These are phyloP conservation scores for Fusarium continuum DNA, from an alignment of 2,329 filamentous ascomycete genomes.

Conservation along the genomic window DNA sequence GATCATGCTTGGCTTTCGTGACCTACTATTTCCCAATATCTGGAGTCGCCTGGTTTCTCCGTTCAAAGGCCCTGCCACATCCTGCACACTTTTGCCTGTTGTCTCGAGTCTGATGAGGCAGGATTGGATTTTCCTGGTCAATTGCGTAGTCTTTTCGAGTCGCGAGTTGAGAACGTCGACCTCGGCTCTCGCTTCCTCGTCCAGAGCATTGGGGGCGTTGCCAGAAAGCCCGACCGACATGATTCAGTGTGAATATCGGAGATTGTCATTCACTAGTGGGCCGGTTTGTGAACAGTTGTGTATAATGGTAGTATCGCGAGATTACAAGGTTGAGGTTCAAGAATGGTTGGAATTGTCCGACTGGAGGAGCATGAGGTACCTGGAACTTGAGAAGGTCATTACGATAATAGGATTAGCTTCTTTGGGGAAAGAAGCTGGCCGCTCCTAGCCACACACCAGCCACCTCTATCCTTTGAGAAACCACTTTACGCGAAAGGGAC, in stretches of 20 bases:
- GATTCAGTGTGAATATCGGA: not conserved
- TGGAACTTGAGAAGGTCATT: conserved; percentile 29
- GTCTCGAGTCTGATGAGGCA: conserved; percentile 85
- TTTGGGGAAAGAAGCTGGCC: not conserved
- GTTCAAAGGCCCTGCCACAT: conserved; percentile 91
- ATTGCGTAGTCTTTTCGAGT: conserved; percentile 89
- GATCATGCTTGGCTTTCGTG: conserved; percentile 7
- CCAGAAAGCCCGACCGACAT: conserved; percentile 63
- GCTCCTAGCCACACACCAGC: conserved; percentile 6
- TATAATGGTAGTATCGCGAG: not conserved
- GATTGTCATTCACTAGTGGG: not conserved
- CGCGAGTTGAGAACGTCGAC: conserved; percentile 76
- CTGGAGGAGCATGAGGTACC: conserved; percentile 1
- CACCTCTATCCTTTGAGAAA: not conserved
- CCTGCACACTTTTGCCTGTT: conserved; percentile 88
- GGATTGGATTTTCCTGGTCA: conserved; percentile 95
- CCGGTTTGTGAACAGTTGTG: not conserved
- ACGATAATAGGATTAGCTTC: conserved; percentile 19
- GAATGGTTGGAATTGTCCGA: not conserved
- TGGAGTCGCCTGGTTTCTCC: conserved; percentile 92
- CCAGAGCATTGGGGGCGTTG: conserved; percentile 60
- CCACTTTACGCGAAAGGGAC: conserved; percentile 44
- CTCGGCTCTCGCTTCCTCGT: conserved; percentile 74
- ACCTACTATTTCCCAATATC: conserved; percentile 78
- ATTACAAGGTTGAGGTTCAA: conserved; percentile 3